phyloP scores from a whole-genome alignment of 345 rosid species.

The Euphorbia tirucalli region DNA sequence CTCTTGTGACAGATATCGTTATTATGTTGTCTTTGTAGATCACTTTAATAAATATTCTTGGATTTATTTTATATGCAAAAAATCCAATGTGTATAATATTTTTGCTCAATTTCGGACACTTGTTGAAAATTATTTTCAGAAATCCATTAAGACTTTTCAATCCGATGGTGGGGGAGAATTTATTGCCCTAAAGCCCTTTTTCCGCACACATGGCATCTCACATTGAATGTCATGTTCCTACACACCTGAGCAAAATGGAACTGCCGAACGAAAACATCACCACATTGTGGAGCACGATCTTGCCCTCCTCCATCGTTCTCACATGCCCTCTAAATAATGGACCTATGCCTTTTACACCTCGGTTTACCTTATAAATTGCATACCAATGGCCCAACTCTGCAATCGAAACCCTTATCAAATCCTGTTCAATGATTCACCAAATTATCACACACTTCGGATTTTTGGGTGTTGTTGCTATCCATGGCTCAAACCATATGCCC shows the following conservation, averaged over 20 bases:
- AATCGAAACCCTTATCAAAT: too few relatives aligned
- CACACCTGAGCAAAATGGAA: not conserved
- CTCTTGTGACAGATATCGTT: not conserved
- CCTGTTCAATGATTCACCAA: too few relatives aligned
- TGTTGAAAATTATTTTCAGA: too few relatives aligned
- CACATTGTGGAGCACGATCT: not conserved
- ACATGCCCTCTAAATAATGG: not conserved
- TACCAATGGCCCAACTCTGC: not conserved
- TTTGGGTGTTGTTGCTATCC: too few relatives aligned
- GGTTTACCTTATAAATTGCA: not conserved
- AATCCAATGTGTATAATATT: too few relatives aligned
- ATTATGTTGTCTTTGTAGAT: not conserved
- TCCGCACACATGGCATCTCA: not conserved
- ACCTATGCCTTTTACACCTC: not conserved
- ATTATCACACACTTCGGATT: too few relatives aligned
- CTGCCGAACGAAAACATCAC: not conserved
- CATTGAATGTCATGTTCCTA: not conserved
- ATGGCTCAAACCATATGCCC: too few relatives aligned
- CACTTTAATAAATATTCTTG: not conserved
- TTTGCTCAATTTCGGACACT: too few relatives aligned
- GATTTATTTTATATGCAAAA: not conserved
- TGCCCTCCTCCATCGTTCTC: not conserved
- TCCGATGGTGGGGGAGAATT: not conserved
- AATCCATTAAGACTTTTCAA: not conserved
- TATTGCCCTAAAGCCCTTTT: not conserved